phyloP scores from a whole-genome alignment of 108 stramenopile species.

The Nitzschia inconspicua region DNA sequence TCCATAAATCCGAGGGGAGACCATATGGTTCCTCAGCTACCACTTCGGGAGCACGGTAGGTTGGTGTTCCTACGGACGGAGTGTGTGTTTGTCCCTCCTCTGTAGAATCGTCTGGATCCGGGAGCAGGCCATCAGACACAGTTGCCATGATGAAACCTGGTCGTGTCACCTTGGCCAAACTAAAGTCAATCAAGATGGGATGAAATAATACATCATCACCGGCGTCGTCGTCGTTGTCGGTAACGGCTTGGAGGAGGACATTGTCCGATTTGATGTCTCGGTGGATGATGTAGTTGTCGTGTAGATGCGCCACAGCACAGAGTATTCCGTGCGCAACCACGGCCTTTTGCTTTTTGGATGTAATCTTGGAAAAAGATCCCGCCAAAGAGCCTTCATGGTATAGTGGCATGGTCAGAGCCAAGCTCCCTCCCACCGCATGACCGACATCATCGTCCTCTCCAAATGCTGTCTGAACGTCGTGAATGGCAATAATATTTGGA shows the following conservation, averaged over 20 bases:
- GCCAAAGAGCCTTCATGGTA: slow-evolving; percentile 54
- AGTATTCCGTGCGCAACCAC: slow-evolving; percentile 69
- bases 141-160: slow-evolving; percentile 25
- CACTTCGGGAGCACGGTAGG: slow-evolving; percentile 75
- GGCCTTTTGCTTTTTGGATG: slow-evolving; percentile 36
- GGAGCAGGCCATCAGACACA: too few relatives aligned
- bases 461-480: slow-evolving; percentile 62
- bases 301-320: slow-evolving; percentile 84
- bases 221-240: slow-evolving; percentile 20
- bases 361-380: slow-evolving; percentile 36
- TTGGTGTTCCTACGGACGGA: slow-evolving; percentile 64
- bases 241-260: slow-evolving; percentile 55
- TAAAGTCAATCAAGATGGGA: slow-evolving; percentile 80
- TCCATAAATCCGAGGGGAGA: slow-evolving; percentile 72
- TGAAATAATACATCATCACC: slow-evolving; percentile 33
- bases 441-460: slow-evolving; percentile 46
- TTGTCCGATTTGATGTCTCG: slow-evolving; percentile 98
- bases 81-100: slow-evolving; percentile 59
- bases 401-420: slow-evolving; percentile 73
- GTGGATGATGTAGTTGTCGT: slow-evolving; percentile 95
- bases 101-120: slow-evolving; percentile 3
- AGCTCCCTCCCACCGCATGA: slow-evolving; percentile 43
- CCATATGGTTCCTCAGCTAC: slow-evolving; percentile 60
- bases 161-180: slow-evolving; percentile 64
- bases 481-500: slow-evolving; percentile 68